Conservation (phyloP, 2,329 filamentous ascomycete species). For the Periglandula ipomoeae region DNA sequence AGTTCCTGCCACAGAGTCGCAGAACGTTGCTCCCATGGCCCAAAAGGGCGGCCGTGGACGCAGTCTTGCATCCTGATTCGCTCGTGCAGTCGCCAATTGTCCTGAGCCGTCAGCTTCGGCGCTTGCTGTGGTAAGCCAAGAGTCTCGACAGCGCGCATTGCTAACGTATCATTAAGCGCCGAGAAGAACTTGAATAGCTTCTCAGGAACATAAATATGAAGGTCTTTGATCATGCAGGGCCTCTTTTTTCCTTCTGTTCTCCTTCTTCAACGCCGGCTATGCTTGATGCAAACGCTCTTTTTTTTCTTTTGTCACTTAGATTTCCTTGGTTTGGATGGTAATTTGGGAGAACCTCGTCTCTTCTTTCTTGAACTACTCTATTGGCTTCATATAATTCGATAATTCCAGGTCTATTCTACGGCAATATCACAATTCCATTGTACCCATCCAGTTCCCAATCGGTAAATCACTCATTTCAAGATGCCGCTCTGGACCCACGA, state of each 20-base stretch:
- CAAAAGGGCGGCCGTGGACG: neutral
- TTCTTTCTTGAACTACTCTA: neutral
- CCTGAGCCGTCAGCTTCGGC: neutral
- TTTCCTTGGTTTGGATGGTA: neutral
- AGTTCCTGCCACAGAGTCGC: neutral
- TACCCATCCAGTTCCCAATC: no score
- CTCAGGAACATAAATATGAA: neutral
- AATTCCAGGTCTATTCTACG: no score
- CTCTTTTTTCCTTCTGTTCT: neutral
- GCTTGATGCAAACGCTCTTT: neutral
- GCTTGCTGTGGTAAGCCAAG: neutral
- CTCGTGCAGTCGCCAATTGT: neutral
- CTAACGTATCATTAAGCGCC: constrained; percentile 4
- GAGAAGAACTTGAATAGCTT: neutral
- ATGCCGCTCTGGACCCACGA: constrained; percentile 5
- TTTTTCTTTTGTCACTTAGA: neutral
- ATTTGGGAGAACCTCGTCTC: neutral
- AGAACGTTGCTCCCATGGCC: neutral
- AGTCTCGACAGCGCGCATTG: neutral
- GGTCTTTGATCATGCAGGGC: neutral
- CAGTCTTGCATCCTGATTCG: constrained; percentile 4
- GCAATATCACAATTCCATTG: no score
- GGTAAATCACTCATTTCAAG: neutral
- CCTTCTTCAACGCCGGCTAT: neutral
- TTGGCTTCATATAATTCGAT: neutral